Percentiles rank a stretch among this genome's conserved stretches.
These are phyloP conservation scores for Herpetomonas samuelpessoai DNA, from an alignment of 208 protist species.

Conservation along the genomic window DNA sequence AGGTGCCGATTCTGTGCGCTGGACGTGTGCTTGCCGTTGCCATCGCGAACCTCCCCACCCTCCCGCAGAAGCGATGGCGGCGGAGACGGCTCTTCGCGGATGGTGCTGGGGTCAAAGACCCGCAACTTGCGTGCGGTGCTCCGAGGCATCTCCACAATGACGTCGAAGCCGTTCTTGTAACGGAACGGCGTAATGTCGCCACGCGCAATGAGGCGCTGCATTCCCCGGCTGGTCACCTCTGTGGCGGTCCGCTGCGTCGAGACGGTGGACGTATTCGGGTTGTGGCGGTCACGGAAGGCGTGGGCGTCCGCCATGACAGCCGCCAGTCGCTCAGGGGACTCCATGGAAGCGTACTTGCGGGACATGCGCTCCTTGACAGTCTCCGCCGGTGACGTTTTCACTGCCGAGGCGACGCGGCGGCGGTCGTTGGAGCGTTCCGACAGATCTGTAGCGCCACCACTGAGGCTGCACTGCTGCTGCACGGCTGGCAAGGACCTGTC, in stretches of 20 bases:
- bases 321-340: conserved; percentile 18
- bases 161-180: conserved; percentile 11
- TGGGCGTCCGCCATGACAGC: conserved; percentile 23
- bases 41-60: too few species aligned
- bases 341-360: conserved; percentile 12
- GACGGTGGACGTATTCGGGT: conserved; percentile 2
- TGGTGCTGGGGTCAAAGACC: too few species aligned
- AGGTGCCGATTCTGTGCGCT: too few species aligned
- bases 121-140: not conserved
- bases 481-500: too few species aligned
- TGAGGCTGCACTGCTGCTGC: too few species aligned
- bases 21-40: too few species aligned
- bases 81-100: too few species aligned
- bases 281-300: conserved; percentile 17
- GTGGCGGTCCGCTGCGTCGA: not conserved
- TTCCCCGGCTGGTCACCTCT: not conserved
- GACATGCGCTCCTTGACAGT: not conserved
- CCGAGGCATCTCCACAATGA: not conserved
- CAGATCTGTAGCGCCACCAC: too few species aligned
- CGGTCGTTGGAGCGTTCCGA: not conserved
- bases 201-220: not conserved
- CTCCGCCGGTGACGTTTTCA: not conserved
- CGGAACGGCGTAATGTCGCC: not conserved
- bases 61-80: too few species aligned
- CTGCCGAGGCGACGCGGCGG: not conserved